Evolutionary conservation across 306 rosid species (phyloP).

Genomic region (Boehmeria nivea): DNA sequence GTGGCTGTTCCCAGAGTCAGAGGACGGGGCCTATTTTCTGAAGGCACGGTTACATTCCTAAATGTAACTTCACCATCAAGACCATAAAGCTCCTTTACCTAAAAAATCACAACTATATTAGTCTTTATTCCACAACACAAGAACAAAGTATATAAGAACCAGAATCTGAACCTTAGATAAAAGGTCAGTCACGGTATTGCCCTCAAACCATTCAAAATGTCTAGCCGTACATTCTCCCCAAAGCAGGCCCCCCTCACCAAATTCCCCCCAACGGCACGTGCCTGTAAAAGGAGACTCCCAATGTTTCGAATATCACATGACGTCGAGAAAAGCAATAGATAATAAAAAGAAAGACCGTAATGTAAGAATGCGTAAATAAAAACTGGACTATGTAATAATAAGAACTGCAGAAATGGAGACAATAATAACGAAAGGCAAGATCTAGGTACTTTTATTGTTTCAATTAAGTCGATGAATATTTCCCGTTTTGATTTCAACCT

Average conservation of each 20-base stretch:
- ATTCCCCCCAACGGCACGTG: conserved; percentile 81
- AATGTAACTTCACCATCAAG: conserved; percentile 61
- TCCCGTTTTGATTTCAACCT: too few species aligned
- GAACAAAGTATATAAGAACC: background rate
- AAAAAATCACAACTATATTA: conserved; percentile 13
- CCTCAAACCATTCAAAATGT: conserved; percentile 92
- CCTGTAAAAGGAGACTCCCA: conserved; percentile 38
- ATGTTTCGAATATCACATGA: too few species aligned
- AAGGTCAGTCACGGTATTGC: conserved; percentile 60
- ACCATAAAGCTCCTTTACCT: conserved; percentile 94
- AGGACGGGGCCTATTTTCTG: conserved; percentile 67
- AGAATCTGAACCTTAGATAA: conserved; percentile 55
- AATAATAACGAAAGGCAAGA: too few species aligned
- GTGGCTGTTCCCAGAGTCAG: conserved; percentile 82
- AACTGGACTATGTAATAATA: too few species aligned
- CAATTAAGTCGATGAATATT: too few species aligned
- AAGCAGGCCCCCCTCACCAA: conserved; percentile 90
- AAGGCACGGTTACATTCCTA: conserved; percentile 66
- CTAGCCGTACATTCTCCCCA: conserved; percentile 93
- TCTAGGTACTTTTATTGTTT: too few species aligned
- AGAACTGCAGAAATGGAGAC: too few species aligned
- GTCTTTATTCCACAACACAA: background rate
- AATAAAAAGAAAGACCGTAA: too few species aligned
- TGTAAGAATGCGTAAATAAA: too few species aligned
- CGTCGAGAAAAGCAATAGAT: too few species aligned